Base-by-base conservation (phyloP, 495 filamentous ascomycete species). In the Physcia stellaris region DNA sequence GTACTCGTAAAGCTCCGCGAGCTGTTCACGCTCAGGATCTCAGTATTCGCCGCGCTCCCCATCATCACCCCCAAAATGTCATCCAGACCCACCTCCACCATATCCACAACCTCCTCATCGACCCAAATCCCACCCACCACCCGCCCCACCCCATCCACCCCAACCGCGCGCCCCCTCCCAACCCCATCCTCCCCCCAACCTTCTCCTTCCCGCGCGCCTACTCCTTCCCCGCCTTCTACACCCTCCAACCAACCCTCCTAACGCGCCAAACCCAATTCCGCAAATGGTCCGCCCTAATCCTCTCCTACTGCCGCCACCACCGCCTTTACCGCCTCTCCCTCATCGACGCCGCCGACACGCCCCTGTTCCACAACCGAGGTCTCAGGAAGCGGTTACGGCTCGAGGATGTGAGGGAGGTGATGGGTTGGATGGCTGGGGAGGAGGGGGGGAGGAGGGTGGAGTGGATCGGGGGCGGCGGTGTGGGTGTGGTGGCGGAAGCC, bases 231-330 rank as follows among this genome's bases (percentile, higher is more conserved):
- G 65, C 72, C 18, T 73, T 73, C 61, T 77, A 70, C 62, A 70
- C 64, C 39, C 62, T 64, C 23, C 88, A 96, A 65, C 75, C 79
- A 32, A 86, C 86, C 65, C 66, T 64, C 46, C 62, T 66, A 21
- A 94, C 84, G 9, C 80, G 73, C 50, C 68, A 73, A 57, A 69
- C 75, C 17, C 90, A 96, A 55, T 75, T 86, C 37, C 58, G 67
- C 24, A 83, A 80, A 62, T 98, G 90, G 90, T 77, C 80, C 28
- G 53, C 71, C n/a, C 72, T 94, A 13, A 76, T 98, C 50, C 83
- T 80, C 41, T 49, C 77, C 49, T 98, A 90, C 77, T 86, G 83
- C 57, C 72, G 75, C 0, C 67, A 79, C 55, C 72, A 88, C 59
- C 74, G 68, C 28, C 53, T 82, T 49, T 92, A 72, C 66, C 70